Conservation (phyloP, 2,329 filamentous ascomycete species). For the Sclerotinia glacialis region DNA sequence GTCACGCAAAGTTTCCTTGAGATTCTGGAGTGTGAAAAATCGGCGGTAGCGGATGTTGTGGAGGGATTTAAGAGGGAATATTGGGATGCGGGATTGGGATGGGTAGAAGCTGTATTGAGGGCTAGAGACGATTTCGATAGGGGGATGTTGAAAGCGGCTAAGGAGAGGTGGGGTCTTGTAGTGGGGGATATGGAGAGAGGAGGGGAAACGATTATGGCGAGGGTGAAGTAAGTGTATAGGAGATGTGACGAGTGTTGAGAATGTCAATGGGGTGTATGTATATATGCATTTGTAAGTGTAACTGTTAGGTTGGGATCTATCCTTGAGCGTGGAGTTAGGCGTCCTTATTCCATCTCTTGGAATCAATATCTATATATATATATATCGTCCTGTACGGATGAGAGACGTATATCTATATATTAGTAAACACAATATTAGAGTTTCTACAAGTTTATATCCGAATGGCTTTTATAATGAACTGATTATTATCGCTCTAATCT, state of each 20-base stretch:
- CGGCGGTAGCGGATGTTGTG: slow-evolving; percentile 72
- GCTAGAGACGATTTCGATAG: slow-evolving; percentile 91
- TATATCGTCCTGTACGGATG: not conserved
- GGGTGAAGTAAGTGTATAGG: slow-evolving; percentile 61
- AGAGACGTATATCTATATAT: too few relatives aligned
- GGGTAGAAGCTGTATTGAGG: slow-evolving; percentile 90
- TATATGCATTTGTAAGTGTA: not conserved
- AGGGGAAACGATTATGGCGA: slow-evolving; percentile 90
- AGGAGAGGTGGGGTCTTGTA: slow-evolving; percentile 82
- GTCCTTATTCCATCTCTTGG: not conserved
- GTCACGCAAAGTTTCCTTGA: slow-evolving; percentile 81
- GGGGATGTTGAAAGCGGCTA: slow-evolving; percentile 82
- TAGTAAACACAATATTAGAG: not conserved
- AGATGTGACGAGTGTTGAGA: too few relatives aligned
- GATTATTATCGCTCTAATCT: not conserved
- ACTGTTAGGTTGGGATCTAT: not conserved
- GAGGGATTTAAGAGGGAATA: slow-evolving; percentile 79
- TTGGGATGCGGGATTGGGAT: slow-evolving; percentile 91
- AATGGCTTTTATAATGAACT: not conserved
- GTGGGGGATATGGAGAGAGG: slow-evolving; percentile 77
- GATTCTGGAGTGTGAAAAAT: slow-evolving; percentile 74
- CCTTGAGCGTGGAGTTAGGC: slow-evolving; percentile 5
- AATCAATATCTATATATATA: not conserved
- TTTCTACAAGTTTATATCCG: not conserved
- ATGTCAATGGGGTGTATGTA: not conserved